Conservation (phyloP, 1,284 basidiomycete genomes). For the Chiua sp. region DNA sequence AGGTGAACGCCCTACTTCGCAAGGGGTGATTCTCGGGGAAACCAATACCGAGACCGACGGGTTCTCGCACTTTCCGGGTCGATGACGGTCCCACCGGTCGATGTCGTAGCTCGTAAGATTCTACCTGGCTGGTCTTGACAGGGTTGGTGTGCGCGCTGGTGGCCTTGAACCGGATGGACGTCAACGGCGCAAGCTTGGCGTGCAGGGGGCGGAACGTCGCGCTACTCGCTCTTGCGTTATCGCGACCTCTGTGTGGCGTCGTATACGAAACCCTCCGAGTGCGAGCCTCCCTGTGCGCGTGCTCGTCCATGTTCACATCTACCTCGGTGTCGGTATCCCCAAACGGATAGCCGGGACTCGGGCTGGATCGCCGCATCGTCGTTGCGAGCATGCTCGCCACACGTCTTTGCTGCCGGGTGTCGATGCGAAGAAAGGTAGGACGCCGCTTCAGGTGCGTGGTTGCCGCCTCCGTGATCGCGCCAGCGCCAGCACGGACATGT, state of each 20-base stretch:
- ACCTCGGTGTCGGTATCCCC: too few species aligned
- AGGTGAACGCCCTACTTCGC: slow-evolving; percentile 23
- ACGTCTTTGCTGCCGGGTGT: slow-evolving; percentile 31
- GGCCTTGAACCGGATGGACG: too few species aligned
- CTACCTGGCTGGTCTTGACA: not conserved
- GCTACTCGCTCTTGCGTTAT: too few species aligned
- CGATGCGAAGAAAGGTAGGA: slow-evolving; percentile 26
- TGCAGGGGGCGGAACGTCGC: not conserved
- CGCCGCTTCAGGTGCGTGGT: slow-evolving; percentile 2
- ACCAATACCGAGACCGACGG: slow-evolving; percentile 32
- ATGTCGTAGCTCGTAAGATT: slow-evolving; percentile 17
- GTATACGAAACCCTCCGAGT: too few species aligned
- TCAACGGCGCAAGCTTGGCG: not conserved
- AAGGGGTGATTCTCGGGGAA: slow-evolving; percentile 29
- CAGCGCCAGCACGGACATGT: not conserved
- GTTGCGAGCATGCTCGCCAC: slow-evolving; percentile 29
- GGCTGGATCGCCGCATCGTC: not conserved
- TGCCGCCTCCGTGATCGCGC: too few species aligned
- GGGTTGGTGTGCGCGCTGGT: too few species aligned
- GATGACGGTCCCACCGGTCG: not conserved
- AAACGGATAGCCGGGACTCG: not conserved
- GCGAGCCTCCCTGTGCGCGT: too few species aligned
- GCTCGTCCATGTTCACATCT: too few species aligned
- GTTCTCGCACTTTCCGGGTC: slow-evolving; percentile 3
- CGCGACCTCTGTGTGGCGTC: too few species aligned